These are phyloP conservation scores for Leccinum pachyderme DNA, from an alignment of 1,284 basidiomycete species.

Conservation along the genomic window DNA sequence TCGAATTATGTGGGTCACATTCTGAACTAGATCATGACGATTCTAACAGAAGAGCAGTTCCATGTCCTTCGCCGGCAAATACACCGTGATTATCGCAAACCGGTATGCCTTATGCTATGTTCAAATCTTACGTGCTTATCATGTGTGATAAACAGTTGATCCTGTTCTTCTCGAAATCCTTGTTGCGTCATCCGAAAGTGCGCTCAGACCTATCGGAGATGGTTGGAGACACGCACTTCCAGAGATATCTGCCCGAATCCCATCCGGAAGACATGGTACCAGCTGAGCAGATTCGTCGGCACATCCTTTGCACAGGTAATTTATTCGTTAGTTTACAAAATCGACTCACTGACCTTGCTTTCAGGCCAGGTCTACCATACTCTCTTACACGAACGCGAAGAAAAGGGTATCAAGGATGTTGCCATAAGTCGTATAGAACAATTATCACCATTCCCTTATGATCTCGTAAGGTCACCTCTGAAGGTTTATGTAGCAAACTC, in stretches of 20 bases:
- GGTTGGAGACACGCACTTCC: constrained; percentile 86
- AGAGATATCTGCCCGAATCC: constrained; percentile 89
- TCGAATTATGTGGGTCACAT: constrained; percentile 72
- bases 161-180: constrained; percentile 94
- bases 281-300: constrained; percentile 86
- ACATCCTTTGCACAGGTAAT: constrained; percentile 83
- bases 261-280: constrained; percentile 70
- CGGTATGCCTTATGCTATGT: constrained; percentile 44
- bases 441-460: constrained; percentile 94
- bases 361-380: constrained; percentile 92
- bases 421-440: constrained; percentile 96
- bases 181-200: constrained; percentile 91
- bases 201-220: constrained; percentile 88
- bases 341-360: constrained; percentile 7
- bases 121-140: not conserved
- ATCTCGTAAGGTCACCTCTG: constrained; percentile 54
- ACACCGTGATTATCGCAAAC: constrained; percentile 95
- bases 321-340: not conserved
- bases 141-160: constrained; percentile 56
- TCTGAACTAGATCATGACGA: not conserved
- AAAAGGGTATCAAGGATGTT: constrained; percentile 86
- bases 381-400: constrained; percentile 86
- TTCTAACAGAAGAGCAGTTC: constrained; percentile 51
- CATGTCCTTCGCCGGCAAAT: constrained; percentile 94
- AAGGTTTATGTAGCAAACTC: not conserved